Evolutionary conservation across 805 yeast species (phyloP).

Genomic region (Jamesozyma lodderae): DNA sequence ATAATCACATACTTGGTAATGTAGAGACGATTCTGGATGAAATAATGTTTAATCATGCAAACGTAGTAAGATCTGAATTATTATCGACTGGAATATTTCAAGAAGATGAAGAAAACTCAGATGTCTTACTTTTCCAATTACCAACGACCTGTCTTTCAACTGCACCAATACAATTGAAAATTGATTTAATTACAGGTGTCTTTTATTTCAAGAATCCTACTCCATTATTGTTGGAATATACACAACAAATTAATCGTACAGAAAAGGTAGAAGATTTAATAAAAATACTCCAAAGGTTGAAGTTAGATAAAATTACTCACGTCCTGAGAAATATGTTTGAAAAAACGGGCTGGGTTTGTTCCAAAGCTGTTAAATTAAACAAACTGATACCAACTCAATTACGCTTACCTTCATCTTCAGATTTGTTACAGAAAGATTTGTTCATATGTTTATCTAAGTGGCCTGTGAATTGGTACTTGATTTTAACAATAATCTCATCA

Average conservation of each 20-base stretch:
- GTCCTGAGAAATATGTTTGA: slow-evolving; percentile 29
- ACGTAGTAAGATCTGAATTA: slow-evolving; percentile 25
- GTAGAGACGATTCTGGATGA: slow-evolving; percentile 28
- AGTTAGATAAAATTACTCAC: slow-evolving; percentile 25
- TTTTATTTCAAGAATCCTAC: slow-evolving; percentile 29
- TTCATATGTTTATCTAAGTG: slow-evolving; percentile 28
- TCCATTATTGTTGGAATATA: slow-evolving; percentile 21
- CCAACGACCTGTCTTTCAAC: slow-evolving; percentile 29
- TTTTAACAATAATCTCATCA: slow-evolving; percentile 28
- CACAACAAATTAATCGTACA: slow-evolving; percentile 23
- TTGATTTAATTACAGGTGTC: slow-evolving; percentile 27
- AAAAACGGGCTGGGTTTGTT: slow-evolving; percentile 30
- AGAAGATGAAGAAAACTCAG: slow-evolving; percentile 27
- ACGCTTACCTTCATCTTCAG: slow-evolving; percentile 1
- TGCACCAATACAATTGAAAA: slow-evolving; percentile 27
- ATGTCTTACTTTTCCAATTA: slow-evolving; percentile 24
- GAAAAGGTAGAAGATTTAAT: slow-evolving; percentile 21
- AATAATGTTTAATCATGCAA: slow-evolving; percentile 30
- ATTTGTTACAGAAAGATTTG: slow-evolving; percentile 21
- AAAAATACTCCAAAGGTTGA: slow-evolving; percentile 22
- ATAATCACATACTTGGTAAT: slow-evolving; percentile 21
- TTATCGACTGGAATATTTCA: slow-evolving; percentile 23
- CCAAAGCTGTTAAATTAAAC: slow-evolving; percentile 19
- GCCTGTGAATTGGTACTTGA: slow-evolving; percentile 31
- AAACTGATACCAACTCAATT: slow-evolving; percentile 17